Percentiles rank a stretch among this genome's conserved stretches.
These are phyloP conservation scores for Lindgomyces ingoldianus DNA, from an alignment of 495 filamentous ascomycete genomes.

Conservation along the genomic window DNA sequence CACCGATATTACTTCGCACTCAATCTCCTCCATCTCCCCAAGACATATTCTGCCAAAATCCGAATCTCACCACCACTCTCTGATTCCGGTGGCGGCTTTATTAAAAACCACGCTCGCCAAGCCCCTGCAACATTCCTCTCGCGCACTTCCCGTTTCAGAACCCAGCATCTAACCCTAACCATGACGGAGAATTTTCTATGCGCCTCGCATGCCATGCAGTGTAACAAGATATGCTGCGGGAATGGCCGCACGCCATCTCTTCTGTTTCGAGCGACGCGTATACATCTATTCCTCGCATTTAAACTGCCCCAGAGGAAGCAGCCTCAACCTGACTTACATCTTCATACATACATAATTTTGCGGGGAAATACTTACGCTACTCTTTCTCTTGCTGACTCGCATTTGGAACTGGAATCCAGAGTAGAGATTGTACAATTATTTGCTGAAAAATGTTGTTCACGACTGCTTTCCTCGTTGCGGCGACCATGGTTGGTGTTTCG, in stretches of 20 bases:
- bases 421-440: too few species aligned
- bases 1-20: constrained; percentile 16
- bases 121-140: constrained; percentile 16
- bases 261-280: constrained; percentile 16
- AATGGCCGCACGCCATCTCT: background rate
- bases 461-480: constrained; percentile 17
- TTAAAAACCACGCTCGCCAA: constrained; percentile 6
- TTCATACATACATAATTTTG: too few species aligned
- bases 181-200: constrained; percentile 9
- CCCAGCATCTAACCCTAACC: background rate
- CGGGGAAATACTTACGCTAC: too few species aligned
- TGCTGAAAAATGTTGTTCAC: constrained; percentile 29
- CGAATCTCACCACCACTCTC: background rate
- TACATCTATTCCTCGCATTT: too few species aligned
- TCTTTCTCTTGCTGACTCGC: too few species aligned
- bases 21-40: background rate
- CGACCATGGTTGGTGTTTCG: constrained; percentile 22
- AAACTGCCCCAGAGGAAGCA: background rate
- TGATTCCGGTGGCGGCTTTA: constrained; percentile 5
- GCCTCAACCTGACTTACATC: background rate
- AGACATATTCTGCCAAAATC: constrained; percentile 2
- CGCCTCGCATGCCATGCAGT: constrained; percentile 5
- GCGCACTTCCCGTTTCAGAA: constrained; percentile 23
- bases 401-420: too few species aligned
- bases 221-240: constrained; percentile 18